Evolutionary conservation across 805 yeast genomes (phyloP).

Genomic region (Wickerhamomyces xylosicus): DNA sequence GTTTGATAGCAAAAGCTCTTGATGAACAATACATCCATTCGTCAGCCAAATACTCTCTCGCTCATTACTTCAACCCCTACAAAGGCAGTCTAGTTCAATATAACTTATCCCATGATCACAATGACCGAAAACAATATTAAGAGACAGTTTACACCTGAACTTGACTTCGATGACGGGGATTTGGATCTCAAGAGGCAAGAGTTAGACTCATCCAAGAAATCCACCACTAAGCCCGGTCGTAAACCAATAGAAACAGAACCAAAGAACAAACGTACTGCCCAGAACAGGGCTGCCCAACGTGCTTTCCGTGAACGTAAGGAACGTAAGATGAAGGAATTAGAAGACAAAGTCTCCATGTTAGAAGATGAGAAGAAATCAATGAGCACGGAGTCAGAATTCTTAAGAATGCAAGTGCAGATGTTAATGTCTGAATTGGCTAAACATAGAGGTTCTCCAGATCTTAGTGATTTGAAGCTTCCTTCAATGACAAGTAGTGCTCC

Average conservation of each 20-base stretch:
- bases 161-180: conserved; percentile 3
- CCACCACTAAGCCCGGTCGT: conserved; percentile 58
- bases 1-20: too few relatives aligned
- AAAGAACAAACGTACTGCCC: conserved; percentile 86
- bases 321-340: conserved; percentile 73
- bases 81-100: too few relatives aligned
- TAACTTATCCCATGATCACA: too few relatives aligned
- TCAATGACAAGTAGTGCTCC: not conserved
- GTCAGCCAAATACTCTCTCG: too few relatives aligned
- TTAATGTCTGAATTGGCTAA: conserved; percentile 61
- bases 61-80: too few relatives aligned
- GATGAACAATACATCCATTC: too few relatives aligned
- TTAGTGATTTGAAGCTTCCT: conserved; percentile 20
- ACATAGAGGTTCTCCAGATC: conserved; percentile 32
- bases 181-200: conserved; percentile 15
- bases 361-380: conserved; percentile 66
- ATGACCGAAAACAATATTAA: not conserved
- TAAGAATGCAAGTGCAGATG: conserved; percentile 67
- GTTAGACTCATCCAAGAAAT: conserved; percentile 11
- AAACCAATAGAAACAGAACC: conserved; percentile 74
- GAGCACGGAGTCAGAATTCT: conserved; percentile 59
- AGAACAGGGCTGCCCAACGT: conserved; percentile 96
- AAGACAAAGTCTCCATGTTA: conserved; percentile 59
- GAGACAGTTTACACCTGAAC: conserved; percentile 1
- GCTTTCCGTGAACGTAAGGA: conserved; percentile 95